A percentile compares a stretch with the other conserved stretches of the same genome.
Evolutionary conservation across 2,329 filamentous ascomycete species (phyloP).

Genomic region (Sarocladium brachiariae): DNA sequence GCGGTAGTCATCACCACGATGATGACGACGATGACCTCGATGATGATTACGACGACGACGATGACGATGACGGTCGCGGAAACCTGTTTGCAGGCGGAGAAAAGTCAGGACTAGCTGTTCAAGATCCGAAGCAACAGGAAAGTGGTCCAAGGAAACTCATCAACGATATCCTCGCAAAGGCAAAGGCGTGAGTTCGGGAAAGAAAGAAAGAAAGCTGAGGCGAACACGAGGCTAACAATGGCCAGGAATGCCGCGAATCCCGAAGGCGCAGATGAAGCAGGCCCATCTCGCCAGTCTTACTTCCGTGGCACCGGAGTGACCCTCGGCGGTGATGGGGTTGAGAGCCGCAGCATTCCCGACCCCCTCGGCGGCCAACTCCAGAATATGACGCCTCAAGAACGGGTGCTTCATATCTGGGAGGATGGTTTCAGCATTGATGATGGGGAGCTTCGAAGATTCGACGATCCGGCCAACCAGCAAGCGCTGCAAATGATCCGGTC

Average conservation of each 20-base stretch:
- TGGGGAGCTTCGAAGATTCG: conserved; percentile 68
- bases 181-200: conserved; percentile 51
- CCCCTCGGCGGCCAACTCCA: conserved; percentile 32
- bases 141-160: conserved; percentile 49
- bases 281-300: conserved; percentile 40
- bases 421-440: conserved; percentile 84
- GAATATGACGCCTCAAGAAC: conserved; percentile 43
- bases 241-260: conserved; percentile 54
- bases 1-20: conserved; percentile 39
- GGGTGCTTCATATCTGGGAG: conserved; percentile 71
- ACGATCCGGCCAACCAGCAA: conserved; percentile 67
- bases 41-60: conserved; percentile 47
- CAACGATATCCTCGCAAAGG: conserved; percentile 58
- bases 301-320: conserved; percentile 70
- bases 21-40: conserved; percentile 54
- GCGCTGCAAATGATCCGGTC: conserved; percentile 70
- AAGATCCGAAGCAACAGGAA: conserved; percentile 48
- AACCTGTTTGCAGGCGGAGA: conserved; percentile 80
- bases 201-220: not conserved
- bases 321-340: conserved; percentile 69
- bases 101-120: conserved; percentile 67
- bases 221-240: conserved; percentile 12
- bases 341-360: conserved; percentile 62
- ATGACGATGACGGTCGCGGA: conserved; percentile 50
- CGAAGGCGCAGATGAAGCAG: conserved; percentile 40